Conservation (phyloP, 768 basidiomycete species). For the Lactarius deliciosus region DNA sequence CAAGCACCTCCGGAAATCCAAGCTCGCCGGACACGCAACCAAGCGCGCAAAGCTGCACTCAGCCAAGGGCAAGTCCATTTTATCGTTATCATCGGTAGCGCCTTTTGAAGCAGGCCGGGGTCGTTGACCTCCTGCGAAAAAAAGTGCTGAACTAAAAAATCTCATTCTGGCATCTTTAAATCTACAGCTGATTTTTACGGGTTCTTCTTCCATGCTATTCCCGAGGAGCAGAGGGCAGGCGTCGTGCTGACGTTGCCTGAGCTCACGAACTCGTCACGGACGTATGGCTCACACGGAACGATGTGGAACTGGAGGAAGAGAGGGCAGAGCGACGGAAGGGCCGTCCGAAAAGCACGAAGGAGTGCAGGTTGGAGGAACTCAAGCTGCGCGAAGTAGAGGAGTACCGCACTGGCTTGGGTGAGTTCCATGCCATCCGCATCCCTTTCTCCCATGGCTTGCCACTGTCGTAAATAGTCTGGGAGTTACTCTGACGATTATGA, state of each 20-base stretch:
- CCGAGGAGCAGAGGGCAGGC: conserved; percentile 43
- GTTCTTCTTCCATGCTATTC: conserved; percentile 75
- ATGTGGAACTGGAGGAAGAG: conserved; percentile 64
- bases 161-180: not conserved
- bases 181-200: conserved; percentile 62
- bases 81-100: conserved; percentile 8
- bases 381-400: conserved; percentile 65
- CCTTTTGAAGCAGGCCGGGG: not conserved
- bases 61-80: conserved; percentile 47
- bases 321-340: conserved; percentile 64
- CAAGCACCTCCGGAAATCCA: conserved; percentile 64
- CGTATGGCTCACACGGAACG: conserved; percentile 73
- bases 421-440: conserved; percentile 30
- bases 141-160: not conserved
- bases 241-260: conserved; percentile 56
- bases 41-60: conserved; percentile 60
- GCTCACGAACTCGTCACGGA: conserved; percentile 64
- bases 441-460: not conserved
- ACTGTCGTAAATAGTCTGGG: not conserved
- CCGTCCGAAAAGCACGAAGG: conserved; percentile 68
- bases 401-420: conserved; percentile 82
- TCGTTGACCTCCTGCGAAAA: not conserved
- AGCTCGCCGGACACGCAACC: conserved; percentile 54
- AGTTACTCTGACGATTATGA: not conserved
- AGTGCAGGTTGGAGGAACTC: conserved; percentile 67